Evolutionary conservation across 2,329 filamentous ascomycete species (phyloP).

Genomic region (Talaromyces atroroseus): DNA sequence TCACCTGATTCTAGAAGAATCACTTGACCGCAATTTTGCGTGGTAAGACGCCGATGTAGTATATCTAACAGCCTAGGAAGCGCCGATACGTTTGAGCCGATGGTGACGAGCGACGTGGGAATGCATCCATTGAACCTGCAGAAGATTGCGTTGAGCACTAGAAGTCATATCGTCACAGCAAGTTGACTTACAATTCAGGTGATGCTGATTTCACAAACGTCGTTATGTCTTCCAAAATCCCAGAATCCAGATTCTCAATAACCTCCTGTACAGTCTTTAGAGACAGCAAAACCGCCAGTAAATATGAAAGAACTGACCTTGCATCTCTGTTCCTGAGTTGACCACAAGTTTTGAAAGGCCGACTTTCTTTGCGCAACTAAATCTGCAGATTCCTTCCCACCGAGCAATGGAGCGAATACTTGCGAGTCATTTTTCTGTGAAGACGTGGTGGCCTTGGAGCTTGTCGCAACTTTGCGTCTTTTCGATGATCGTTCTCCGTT

Average conservation of each 20-base stretch:
- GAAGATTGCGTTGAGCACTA: background rate
- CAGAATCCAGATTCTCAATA: slow-evolving; percentile 35
- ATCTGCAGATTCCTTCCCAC: slow-evolving; percentile 31
- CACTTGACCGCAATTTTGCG: slow-evolving; percentile 29
- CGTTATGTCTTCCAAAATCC: slow-evolving; percentile 33
- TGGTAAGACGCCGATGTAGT: slow-evolving; percentile 30
- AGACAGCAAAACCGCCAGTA: background rate
- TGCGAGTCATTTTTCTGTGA: slow-evolving; percentile 14
- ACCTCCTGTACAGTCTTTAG: slow-evolving; percentile 22
- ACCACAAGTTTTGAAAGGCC: slow-evolving; percentile 37
- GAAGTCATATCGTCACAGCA: background rate
- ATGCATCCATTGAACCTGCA: slow-evolving; percentile 37
- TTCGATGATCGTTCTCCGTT: slow-evolving; percentile 49
- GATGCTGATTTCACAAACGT: slow-evolving; percentile 33
- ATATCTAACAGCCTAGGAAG: slow-evolving; percentile 34
- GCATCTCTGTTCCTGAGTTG: slow-evolving; percentile 33
- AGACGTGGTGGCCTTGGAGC: slow-evolving; percentile 1
- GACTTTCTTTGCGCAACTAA: slow-evolving; percentile 31
- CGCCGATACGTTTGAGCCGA: slow-evolving; percentile 40
- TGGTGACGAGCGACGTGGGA: slow-evolving; percentile 38
- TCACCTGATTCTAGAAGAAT: slow-evolving; percentile 41
- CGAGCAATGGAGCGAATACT: slow-evolving; percentile 35
- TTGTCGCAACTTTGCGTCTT: slow-evolving; percentile 50
- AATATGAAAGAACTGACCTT: slow-evolving; percentile 23
- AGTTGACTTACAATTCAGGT: slow-evolving; percentile 29